Conservation (phyloP, 768 basidiomycete species). For the Antrodiella citrinella region DNA sequence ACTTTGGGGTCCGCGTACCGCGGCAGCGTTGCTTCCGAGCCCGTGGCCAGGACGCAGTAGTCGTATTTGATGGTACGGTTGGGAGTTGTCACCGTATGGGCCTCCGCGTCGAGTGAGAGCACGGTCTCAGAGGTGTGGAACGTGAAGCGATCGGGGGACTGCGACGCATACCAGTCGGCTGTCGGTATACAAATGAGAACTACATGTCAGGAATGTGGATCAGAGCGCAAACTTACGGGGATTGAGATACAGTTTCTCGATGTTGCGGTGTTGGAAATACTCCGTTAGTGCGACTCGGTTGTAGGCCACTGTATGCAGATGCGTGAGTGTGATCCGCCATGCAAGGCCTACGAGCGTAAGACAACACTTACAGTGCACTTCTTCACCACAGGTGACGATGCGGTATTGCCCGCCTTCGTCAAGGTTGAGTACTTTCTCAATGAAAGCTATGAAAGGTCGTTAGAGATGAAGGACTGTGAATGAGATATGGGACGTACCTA, state of each 20-base stretch:
- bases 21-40: slow-evolving; percentile 57
- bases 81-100: slow-evolving; percentile 39
- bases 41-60: slow-evolving; percentile 61
- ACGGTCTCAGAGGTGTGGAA: slow-evolving; percentile 44
- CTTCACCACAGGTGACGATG: slow-evolving; percentile 56
- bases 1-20: slow-evolving; percentile 40
- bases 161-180: slow-evolving; percentile 52
- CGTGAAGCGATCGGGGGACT: slow-evolving; percentile 47
- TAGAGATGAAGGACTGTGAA: neutral
- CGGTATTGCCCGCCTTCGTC: slow-evolving; percentile 42
- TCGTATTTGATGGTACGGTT: slow-evolving; percentile 44
- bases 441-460: slow-evolving; percentile 38
- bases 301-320: slow-evolving; percentile 34
- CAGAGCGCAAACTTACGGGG: slow-evolving; percentile 9
- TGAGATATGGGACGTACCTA: slow-evolving; percentile 28
- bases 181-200: slow-evolving; percentile 14
- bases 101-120: slow-evolving; percentile 27
- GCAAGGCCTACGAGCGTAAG: neutral
- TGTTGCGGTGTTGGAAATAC: slow-evolving; percentile 52
- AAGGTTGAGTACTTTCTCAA: slow-evolving; percentile 57
- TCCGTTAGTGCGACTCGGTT: slow-evolving; percentile 52
- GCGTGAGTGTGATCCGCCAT: neutral
- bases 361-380: slow-evolving; percentile 23
- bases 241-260: slow-evolving; percentile 56
- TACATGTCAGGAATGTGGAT: neutral